Conservation (phyloP, 495 filamentous ascomycete genomes). For the Hyaloscypha finlandica region DNA sequence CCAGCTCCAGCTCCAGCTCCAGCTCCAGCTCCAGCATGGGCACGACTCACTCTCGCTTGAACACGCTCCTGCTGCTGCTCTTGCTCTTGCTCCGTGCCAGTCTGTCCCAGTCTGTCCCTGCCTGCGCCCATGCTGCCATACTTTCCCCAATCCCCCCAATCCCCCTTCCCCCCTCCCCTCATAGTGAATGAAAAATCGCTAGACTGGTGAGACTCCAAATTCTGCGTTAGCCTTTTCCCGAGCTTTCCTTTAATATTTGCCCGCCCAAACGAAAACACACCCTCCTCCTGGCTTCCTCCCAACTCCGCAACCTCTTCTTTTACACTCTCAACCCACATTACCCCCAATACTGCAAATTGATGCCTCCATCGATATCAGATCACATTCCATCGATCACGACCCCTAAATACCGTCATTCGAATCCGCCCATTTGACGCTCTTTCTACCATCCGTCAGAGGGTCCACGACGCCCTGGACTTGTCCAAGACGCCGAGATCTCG, state of each 20-base stretch:
- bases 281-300: neutral
- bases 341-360: conserved; percentile 3
- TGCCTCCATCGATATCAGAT: conserved; percentile 21
- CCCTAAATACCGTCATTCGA: conserved; percentile 17
- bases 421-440: conserved; percentile 12
- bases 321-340: conserved; percentile 7
- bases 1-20: too few relatives aligned
- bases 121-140: conserved; percentile 1
- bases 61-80: neutral
- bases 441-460: neutral
- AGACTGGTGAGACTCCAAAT: neutral
- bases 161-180: neutral
- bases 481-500: neutral
- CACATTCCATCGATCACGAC: conserved; percentile 21
- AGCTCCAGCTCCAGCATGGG: too few relatives aligned
- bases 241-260: neutral
- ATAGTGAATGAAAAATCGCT: neutral
- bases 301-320: conserved; percentile 10
- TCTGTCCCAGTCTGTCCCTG: neutral
- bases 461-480: conserved; percentile 3
- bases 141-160: neutral
- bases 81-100: neutral
- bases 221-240: neutral
- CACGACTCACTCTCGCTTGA: neutral
- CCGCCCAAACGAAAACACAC: neutral